These are phyloP conservation scores for Erythrobasidium yunnanense DNA, from an alignment of 768 basidiomycete species.

Conservation along the genomic window DNA sequence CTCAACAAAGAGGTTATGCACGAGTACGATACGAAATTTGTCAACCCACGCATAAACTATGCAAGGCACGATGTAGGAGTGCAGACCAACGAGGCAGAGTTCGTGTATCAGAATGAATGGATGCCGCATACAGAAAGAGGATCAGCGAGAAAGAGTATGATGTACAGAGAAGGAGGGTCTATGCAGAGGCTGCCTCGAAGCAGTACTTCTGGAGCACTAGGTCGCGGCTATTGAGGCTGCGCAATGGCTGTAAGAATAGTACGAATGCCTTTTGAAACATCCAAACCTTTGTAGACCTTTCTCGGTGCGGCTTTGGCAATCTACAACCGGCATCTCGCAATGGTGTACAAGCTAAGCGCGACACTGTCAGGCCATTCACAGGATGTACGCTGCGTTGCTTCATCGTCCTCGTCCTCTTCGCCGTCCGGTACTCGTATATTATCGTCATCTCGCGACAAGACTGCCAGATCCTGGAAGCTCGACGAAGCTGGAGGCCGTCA, in stretches of 20 bases:
- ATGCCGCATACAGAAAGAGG: neutral
- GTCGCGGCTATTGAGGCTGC: neutral
- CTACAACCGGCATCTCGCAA: too few species aligned
- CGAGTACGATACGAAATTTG: slow-evolving; percentile 16
- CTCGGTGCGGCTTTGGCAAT: too few species aligned
- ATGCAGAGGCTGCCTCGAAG: neutral
- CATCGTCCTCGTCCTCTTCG: slow-evolving; percentile 49
- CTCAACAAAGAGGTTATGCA: slow-evolving; percentile 33
- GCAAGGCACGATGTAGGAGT: slow-evolving; percentile 34
- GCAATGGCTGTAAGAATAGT: too few species aligned
- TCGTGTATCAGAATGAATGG: slow-evolving; percentile 27
- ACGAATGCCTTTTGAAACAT: too few species aligned
- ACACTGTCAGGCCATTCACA: slow-evolving; percentile 53
- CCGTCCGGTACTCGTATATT: slow-evolving; percentile 55
- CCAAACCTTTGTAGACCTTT: too few species aligned
- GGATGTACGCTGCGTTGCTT: slow-evolving; percentile 70
- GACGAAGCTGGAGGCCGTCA: neutral
- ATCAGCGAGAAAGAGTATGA: neutral
- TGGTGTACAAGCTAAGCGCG: slow-evolving; percentile 71
- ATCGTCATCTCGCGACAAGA: slow-evolving; percentile 82
- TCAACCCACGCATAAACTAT: slow-evolving; percentile 2
- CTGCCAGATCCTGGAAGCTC: slow-evolving; percentile 67
- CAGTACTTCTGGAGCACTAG: neutral
- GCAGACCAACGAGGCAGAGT: slow-evolving; percentile 36
- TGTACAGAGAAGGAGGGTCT: neutral